These are phyloP conservation scores for Albophoma yamanashiensis DNA, from an alignment of 2,329 filamentous ascomycete species.

Conservation along the genomic window DNA sequence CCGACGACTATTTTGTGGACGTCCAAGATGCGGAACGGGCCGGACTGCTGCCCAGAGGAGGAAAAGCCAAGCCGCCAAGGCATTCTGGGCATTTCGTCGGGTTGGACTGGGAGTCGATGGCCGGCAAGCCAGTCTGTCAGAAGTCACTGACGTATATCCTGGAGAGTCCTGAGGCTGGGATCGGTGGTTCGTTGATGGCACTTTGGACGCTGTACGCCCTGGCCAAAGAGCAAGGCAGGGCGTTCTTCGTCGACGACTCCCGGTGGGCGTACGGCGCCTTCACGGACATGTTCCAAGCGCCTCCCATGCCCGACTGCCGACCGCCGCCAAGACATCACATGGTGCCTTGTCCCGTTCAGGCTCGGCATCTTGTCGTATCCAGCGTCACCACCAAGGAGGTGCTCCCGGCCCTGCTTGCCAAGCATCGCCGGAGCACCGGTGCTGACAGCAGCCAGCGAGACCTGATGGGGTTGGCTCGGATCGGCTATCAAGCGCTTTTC, in stretches of 20 bases:
- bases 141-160: constrained; percentile 68
- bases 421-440: constrained; percentile 15
- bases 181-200: constrained; percentile 67
- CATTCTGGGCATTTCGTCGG: constrained; percentile 37
- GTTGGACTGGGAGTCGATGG: constrained; percentile 29
- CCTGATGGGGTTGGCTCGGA: constrained; percentile 57
- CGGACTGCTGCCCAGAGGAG: constrained; percentile 43
- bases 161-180: constrained; percentile 60
- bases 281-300: constrained; percentile 57
- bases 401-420: constrained; percentile 44
- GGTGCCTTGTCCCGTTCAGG: constrained; percentile 67
- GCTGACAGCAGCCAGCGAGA: constrained; percentile 25
- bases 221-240: constrained; percentile 59
- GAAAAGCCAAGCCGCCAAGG: constrained; percentile 26
- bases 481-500: constrained; percentile 67
- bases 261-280: constrained; percentile 76
- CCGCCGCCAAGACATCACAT: constrained; percentile 66
- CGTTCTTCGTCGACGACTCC: constrained; percentile 79
- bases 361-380: constrained; percentile 65
- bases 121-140: constrained; percentile 49
- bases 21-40: constrained; percentile 58
- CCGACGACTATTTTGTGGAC: constrained; percentile 63
- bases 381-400: constrained; percentile 53
- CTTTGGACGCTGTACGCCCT: constrained; percentile 79
- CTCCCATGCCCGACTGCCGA: constrained; percentile 54